Evolutionary conservation across 2,329 filamentous ascomycete species (phyloP).

Genomic region (Ceratocystis diversiconidia): DNA sequence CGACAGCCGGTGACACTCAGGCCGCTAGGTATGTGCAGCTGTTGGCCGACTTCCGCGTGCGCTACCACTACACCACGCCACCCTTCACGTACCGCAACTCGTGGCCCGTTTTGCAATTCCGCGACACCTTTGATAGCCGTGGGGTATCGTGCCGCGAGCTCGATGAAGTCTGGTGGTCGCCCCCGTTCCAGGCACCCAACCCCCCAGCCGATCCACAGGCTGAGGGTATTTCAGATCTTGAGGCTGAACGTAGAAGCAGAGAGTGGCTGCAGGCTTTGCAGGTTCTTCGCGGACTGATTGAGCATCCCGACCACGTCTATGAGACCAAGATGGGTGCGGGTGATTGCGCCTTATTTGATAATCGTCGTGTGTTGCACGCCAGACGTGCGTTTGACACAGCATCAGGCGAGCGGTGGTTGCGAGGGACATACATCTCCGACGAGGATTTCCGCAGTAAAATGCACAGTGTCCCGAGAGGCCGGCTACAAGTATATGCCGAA

Average conservation of each 20-base stretch:
- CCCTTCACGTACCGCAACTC: conserved; percentile 46
- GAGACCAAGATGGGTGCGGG: conserved; percentile 63
- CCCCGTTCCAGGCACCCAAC: conserved; percentile 59
- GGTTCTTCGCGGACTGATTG: conserved; percentile 45
- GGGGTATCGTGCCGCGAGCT: conserved; percentile 18
- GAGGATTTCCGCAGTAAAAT: conserved; percentile 31
- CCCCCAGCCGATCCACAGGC: conserved; percentile 19
- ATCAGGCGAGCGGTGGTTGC: conserved; percentile 62
- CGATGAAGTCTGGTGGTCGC: conserved; percentile 46
- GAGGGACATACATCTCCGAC: conserved; percentile 65
- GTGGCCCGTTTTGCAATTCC: conserved; percentile 38
- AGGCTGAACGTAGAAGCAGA: conserved; percentile 10
- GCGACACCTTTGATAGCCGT: background rate
- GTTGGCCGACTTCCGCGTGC: conserved; percentile 35
- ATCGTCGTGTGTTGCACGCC: conserved; percentile 72
- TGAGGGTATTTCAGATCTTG: conserved; percentile 9
- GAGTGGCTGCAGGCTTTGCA: conserved; percentile 37
- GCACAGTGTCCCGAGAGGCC: conserved; percentile 15
- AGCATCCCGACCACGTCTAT: conserved; percentile 44
- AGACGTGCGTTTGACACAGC: conserved; percentile 56
- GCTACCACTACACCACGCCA: conserved; percentile 56
- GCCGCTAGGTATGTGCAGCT: conserved; percentile 21
- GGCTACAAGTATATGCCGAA: conserved; percentile 15
- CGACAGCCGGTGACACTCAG: background rate
- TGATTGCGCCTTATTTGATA: conserved; percentile 89